phyloP scores from a whole-genome alignment of 805 yeast species.

The Torulaspora delbrueckii region DNA sequence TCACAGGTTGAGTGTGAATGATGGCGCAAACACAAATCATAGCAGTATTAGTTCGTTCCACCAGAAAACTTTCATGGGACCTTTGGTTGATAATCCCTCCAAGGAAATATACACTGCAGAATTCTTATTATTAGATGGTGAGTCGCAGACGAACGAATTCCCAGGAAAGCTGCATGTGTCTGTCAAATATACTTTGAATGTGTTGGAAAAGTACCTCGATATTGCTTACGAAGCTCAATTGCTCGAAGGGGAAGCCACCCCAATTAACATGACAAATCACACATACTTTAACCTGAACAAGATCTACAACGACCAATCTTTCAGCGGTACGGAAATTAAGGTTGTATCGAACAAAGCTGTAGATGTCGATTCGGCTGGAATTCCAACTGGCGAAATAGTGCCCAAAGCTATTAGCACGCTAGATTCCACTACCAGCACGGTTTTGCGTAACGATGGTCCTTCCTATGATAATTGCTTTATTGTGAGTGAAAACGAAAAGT shows the following conservation, averaged over 20 bases:
- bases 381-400: conserved; percentile 46
- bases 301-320: conserved; percentile 27
- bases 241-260: conserved; percentile 40
- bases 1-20: conserved; percentile 42
- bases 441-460: conserved; percentile 33
- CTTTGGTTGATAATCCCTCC: conserved; percentile 38
- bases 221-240: conserved; percentile 42
- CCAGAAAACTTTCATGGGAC: conserved; percentile 49
- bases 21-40: conserved; percentile 44
- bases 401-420: too few species aligned
- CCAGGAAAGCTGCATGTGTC: conserved; percentile 51
- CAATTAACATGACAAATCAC: conserved; percentile 58
- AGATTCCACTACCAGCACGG: conserved; percentile 9
- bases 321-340: conserved; percentile 38
- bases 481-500: conserved; percentile 26
- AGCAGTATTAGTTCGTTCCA: conserved; percentile 55
- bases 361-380: conserved; percentile 39
- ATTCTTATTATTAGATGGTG: conserved; percentile 41
- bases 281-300: conserved; percentile 51
- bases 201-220: conserved; percentile 36
- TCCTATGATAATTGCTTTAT: conserved; percentile 46
- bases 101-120: conserved; percentile 33
- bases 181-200: conserved; percentile 44
- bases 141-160: conserved; percentile 46
- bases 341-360: conserved; percentile 40